A percentile compares a stretch with the other conserved stretches of the same genome.
These are phyloP conservation scores for Penicillium freii DNA, from an alignment of 2,329 filamentous ascomycete genomes.

Conservation along the genomic window DNA sequence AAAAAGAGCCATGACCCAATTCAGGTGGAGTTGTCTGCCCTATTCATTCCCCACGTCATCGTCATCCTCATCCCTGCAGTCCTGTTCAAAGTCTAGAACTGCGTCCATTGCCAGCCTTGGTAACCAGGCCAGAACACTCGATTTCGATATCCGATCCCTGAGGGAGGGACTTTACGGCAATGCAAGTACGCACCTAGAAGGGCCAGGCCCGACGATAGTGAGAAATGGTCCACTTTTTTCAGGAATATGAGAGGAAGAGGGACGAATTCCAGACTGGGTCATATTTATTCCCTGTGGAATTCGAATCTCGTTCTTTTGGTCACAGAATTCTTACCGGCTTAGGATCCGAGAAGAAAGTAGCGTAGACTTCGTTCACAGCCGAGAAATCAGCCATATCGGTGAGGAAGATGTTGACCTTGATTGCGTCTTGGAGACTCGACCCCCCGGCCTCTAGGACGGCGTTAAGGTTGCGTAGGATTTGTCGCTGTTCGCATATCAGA, in stretches of 20 bases:
- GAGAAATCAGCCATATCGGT: conserved; percentile 63
- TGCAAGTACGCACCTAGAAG: conserved; percentile 42
- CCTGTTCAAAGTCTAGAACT: conserved; percentile 19
- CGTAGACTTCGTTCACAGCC: conserved; percentile 78
- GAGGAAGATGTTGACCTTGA: conserved; percentile 66
- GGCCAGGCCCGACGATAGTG: background rate
- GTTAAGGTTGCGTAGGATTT: conserved; percentile 54
- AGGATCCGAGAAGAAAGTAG: conserved; percentile 25
- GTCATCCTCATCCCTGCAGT: background rate
- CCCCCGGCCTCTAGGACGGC: conserved; percentile 60
- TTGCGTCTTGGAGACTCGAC: conserved; percentile 56
- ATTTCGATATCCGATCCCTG: conserved; percentile 55
- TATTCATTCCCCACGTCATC: background rate
- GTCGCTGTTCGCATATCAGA: conserved; percentile 37
- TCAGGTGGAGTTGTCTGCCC: background rate
- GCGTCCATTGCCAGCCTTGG: conserved; percentile 6
- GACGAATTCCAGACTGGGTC: background rate
- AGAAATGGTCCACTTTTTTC: background rate
- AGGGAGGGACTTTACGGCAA: conserved; percentile 53
- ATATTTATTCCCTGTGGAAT: background rate
- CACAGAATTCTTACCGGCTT: conserved; percentile 24
- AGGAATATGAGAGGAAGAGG: background rate
- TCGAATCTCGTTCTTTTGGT: background rate
- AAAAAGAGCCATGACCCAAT: background rate
- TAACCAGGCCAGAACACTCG: conserved; percentile 49